Conservation (phyloP, 257 asterid species). For the Jacaranda copaia region DNA sequence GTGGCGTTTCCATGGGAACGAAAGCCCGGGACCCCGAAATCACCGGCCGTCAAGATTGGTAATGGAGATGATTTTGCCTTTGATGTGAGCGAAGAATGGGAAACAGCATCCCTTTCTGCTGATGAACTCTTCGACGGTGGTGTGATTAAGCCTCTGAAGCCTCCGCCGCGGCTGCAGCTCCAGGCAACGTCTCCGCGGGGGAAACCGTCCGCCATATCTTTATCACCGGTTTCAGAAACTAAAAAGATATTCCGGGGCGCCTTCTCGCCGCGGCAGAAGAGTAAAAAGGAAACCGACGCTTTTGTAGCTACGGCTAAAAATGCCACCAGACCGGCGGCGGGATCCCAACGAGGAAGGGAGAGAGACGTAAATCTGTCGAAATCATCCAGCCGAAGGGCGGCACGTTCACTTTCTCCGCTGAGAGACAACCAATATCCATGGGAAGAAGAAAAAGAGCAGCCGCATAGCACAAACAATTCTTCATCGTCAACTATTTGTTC, state of each 20-base stretch:
- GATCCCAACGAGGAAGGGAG: conserved; percentile 48
- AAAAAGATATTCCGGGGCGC: not conserved
- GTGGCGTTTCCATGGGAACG: conserved; percentile 41
- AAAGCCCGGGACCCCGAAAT: conserved; percentile 24
- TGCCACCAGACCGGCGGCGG: not conserved
- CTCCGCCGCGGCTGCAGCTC: conserved; percentile 34
- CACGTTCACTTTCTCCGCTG: conserved; percentile 66
- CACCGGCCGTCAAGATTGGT: not conserved
- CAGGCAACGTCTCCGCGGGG: not conserved
- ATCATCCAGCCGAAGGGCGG: conserved; percentile 53
- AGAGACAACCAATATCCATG: conserved; percentile 47
- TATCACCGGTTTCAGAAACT: too few relatives aligned
- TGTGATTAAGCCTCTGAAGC: conserved; percentile 55
- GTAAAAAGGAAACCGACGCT: not conserved
- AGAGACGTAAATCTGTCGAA: conserved; percentile 28
- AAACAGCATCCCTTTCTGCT: conserved; percentile 49
- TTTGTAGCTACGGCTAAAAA: not conserved
- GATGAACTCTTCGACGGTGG: conserved; percentile 75
- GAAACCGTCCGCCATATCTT: not conserved
- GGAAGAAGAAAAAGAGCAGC: conserved; percentile 59
- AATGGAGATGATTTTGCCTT: conserved; percentile 54
- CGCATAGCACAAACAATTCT: not conserved
- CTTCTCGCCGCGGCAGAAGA: conserved; percentile 20
- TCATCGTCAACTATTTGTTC: conserved; percentile 8
- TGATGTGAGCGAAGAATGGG: conserved; percentile 49